Conservation (phyloP, 441 rosid species). For the Monsonia emarginata region DNA sequence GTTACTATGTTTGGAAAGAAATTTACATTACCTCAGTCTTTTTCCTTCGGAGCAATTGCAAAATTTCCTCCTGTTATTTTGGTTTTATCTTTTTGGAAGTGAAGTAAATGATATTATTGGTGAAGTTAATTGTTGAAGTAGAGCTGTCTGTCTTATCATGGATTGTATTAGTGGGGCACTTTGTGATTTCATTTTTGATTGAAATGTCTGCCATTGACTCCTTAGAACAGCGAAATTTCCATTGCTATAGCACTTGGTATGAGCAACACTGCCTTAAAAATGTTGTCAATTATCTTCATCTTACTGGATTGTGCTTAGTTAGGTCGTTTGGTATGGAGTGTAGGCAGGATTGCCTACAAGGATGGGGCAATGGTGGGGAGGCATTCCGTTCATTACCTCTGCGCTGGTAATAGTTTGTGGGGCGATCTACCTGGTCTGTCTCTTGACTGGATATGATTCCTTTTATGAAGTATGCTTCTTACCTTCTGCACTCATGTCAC, state of each 20-base stretch:
- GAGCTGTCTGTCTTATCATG: not conserved
- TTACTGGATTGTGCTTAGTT: not conserved
- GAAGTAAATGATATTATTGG: not conserved
- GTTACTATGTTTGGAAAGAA: too few species aligned
- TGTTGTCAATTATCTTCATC: not conserved
- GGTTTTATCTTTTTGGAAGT: not conserved
- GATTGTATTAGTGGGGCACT: not conserved
- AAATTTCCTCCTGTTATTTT: not conserved
- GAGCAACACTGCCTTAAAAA: not conserved
- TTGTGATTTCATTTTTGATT: not conserved
- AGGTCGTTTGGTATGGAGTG: not conserved
- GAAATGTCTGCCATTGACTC: not conserved
- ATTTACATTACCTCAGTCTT: too few species aligned
- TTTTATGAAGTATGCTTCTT: conserved; percentile 74
- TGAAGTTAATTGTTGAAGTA: not conserved
- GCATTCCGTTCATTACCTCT: conserved; percentile 80
- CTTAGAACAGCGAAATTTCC: not conserved
- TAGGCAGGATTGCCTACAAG: conserved; percentile 77
- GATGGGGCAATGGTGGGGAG: conserved; percentile 76
- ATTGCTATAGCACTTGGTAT: not conserved
- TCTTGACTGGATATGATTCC: conserved; percentile 73
- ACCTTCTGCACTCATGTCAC: conserved; percentile 56
- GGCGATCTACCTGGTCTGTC: conserved; percentile 55
- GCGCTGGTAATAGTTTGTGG: conserved; percentile 61
- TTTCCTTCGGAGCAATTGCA: too few species aligned